These are phyloP conservation scores for Acacia crassicarpa DNA, from an alignment of 306 rosid species.

Conservation along the genomic window DNA sequence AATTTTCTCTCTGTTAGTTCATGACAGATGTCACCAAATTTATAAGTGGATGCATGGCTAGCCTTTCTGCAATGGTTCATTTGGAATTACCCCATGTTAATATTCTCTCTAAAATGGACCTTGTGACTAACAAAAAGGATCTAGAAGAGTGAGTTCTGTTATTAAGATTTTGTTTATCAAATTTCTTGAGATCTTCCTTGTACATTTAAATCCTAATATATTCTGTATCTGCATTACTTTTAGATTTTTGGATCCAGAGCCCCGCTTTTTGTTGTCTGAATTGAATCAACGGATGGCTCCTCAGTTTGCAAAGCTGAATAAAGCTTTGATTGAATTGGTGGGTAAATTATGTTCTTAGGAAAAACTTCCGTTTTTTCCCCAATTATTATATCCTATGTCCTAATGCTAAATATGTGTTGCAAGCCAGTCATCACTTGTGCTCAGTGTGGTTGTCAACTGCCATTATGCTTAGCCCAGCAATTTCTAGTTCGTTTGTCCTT, in stretches of 20 bases:
- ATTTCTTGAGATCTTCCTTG: background rate
- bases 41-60: constrained; percentile 91
- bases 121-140: constrained; percentile 73
- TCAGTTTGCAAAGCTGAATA: constrained; percentile 83
- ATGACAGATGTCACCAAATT: constrained; percentile 92
- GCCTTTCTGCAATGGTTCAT: constrained; percentile 86
- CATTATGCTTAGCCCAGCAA: background rate
- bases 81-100: constrained; percentile 92
- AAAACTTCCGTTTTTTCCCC: background rate
- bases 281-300: constrained; percentile 82
- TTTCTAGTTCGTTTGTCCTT: background rate
- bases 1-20: constrained; percentile 52
- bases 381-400: constrained; percentile 1
- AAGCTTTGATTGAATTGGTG: constrained; percentile 79
- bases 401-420: background rate
- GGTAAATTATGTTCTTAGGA: constrained; percentile 22
- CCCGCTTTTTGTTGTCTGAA: constrained; percentile 68
- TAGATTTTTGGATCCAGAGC: constrained; percentile 86
- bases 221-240: background rate
- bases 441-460: constrained; percentile 4
- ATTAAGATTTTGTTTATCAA: constrained; percentile 7
- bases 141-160: constrained; percentile 60
- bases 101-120: constrained; percentile 96
- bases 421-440: background rate
- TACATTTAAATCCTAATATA: constrained; percentile 15